Evolutionary conservation across 1,284 basidiomycete genomes (phyloP).

Genomic region (Puccinia triticina): DNA sequence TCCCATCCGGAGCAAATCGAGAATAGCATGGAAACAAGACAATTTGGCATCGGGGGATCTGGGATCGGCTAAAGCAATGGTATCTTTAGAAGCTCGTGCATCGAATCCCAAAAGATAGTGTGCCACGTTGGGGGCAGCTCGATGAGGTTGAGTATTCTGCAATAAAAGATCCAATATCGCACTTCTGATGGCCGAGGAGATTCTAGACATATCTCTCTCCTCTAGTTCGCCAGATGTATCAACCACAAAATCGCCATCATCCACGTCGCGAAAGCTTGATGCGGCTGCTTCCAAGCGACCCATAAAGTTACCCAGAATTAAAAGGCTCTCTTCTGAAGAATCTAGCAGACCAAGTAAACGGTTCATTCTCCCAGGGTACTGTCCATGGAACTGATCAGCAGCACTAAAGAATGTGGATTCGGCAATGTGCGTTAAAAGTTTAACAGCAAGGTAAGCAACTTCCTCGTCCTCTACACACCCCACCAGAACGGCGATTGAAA

Average conservation of each 20-base stretch:
- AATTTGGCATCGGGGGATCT: slow-evolving; percentile 70
- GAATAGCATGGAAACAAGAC: slow-evolving; percentile 78
- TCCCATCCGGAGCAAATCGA: slow-evolving; percentile 71
- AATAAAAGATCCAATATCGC: slow-evolving; percentile 85
- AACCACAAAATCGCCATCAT: slow-evolving; percentile 58
- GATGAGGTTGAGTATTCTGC: slow-evolving; percentile 70
- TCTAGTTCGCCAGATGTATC: slow-evolving; percentile 59
- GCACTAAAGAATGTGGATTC: slow-evolving; percentile 65
- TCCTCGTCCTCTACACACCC: slow-evolving; percentile 71
- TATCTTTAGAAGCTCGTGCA: slow-evolving; percentile 62
- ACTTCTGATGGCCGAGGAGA: slow-evolving; percentile 70
- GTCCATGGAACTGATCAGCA: slow-evolving; percentile 68
- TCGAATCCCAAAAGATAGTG: slow-evolving; percentile 85
- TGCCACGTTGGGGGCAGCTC: slow-evolving; percentile 78
- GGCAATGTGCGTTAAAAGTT: slow-evolving; percentile 73
- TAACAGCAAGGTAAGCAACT: slow-evolving; percentile 76
- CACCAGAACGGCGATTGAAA: slow-evolving; percentile 80
- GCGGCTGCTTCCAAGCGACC: slow-evolving; percentile 67
- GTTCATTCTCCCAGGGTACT: slow-evolving; percentile 63
- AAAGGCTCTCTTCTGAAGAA: slow-evolving; percentile 77
- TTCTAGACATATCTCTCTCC: slow-evolving; percentile 68
- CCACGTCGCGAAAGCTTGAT: slow-evolving; percentile 56
- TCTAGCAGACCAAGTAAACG: slow-evolving; percentile 77
- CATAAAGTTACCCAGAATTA: slow-evolving; percentile 81
- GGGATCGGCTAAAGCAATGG: slow-evolving; percentile 63